Percentiles rank a stretch among this genome's conserved stretches.
Evolutionary conservation across 805 yeast genomes (phyloP).

Genomic region (Lipomyces yamanashiensis): DNA sequence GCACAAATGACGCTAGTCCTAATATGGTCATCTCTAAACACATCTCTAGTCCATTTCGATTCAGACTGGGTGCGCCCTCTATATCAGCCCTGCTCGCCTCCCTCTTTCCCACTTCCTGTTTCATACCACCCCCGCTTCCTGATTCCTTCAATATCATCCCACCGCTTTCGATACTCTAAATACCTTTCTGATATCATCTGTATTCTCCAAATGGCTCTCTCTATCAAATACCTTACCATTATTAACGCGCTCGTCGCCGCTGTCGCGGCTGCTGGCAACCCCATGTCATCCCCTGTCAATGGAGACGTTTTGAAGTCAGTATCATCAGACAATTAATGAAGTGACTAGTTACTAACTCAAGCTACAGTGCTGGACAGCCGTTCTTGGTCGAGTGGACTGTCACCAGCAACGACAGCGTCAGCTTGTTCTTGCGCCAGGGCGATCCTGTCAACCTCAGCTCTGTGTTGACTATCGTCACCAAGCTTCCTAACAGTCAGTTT

Average conservation of each 20-base stretch:
- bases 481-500: constrained; percentile 41
- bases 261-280: constrained; percentile 23
- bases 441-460: constrained; percentile 42
- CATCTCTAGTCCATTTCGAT: too few species aligned
- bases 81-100: too few species aligned
- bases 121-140: too few species aligned
- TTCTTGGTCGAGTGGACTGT: constrained; percentile 34
- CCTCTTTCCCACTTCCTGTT: too few species aligned
- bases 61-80: too few species aligned
- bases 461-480: constrained; percentile 45
- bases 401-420: constrained; percentile 40
- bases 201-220: constrained; percentile 6
- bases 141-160: too few species aligned
- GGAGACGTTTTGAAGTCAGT: constrained; percentile 31
- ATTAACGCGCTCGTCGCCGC: constrained; percentile 24
- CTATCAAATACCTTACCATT: neutral
- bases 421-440: constrained; percentile 45
- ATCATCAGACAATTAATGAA: neutral
- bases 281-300: constrained; percentile 27
- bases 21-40: too few species aligned
- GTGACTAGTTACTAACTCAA: neutral
- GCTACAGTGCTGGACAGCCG: constrained; percentile 29
- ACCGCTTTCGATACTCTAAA: too few species aligned
- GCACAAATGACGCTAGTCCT: too few species aligned
- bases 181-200: too few species aligned